These are phyloP conservation scores for Penicillium flavigenum DNA, from an alignment of 495 filamentous ascomycete genomes.

Conservation along the genomic window DNA sequence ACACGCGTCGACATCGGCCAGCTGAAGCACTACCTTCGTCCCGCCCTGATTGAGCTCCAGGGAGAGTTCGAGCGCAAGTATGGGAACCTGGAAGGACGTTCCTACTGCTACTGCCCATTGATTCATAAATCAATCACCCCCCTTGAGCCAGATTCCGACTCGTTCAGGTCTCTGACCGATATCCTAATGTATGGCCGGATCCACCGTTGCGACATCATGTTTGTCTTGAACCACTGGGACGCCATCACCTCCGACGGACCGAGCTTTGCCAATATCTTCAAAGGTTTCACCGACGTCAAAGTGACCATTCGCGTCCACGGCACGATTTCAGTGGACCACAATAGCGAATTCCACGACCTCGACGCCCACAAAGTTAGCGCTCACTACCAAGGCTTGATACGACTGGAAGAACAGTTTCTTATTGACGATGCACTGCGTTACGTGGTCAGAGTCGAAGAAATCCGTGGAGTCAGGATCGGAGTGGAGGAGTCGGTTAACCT, in stretches of 20 bases:
- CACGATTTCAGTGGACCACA: background rate
- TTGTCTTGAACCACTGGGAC: background rate
- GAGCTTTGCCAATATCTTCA: conserved; percentile 3
- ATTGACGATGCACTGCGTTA: conserved; percentile 3
- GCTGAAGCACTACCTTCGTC: background rate
- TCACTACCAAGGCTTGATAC: background rate
- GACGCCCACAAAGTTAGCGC: conserved; percentile 1
- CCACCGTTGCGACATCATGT: background rate
- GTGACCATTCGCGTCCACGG: background rate
- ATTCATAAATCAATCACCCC: background rate
- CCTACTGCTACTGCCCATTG: conserved; percentile 4
- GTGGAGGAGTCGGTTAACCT: background rate
- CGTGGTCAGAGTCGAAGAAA: background rate
- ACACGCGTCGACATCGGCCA: background rate
- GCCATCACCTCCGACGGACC: background rate
- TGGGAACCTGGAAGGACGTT: background rate
- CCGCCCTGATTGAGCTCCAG: background rate
- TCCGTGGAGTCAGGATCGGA: background rate
- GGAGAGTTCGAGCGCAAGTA: background rate
- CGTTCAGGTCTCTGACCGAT: background rate
- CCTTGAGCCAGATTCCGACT: background rate
- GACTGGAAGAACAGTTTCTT: conserved; percentile 1
- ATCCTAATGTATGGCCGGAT: background rate
- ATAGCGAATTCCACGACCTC: background rate
- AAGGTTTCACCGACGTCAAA: background rate